These are phyloP conservation scores for Thraustochytrium striatum DNA, from an alignment of 352 stramenopile species.

Conservation along the genomic window DNA sequence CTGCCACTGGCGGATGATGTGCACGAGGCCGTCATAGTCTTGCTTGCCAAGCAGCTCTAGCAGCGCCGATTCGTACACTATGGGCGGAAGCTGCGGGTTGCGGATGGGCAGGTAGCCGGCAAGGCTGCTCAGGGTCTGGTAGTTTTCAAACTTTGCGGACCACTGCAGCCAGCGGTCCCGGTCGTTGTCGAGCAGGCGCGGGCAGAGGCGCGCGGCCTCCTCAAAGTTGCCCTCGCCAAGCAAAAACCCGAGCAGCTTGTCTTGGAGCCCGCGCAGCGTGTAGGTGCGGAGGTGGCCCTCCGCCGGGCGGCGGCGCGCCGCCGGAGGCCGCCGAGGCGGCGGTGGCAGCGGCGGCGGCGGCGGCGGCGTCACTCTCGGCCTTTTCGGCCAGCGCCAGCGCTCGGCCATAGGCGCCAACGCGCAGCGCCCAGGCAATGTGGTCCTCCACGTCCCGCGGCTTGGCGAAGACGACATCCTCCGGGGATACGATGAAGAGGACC, in stretches of 20 bases:
- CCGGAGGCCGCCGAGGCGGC: no score
- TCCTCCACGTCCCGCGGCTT: slow-evolving; percentile 57
- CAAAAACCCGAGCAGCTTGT: slow-evolving; percentile 50
- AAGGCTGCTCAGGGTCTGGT: slow-evolving; percentile 45
- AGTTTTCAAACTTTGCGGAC: slow-evolving; percentile 54
- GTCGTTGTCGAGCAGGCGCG: slow-evolving; percentile 52
- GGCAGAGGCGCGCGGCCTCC: slow-evolving; percentile 52
- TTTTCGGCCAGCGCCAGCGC: slow-evolving; percentile 16
- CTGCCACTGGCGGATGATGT: slow-evolving; percentile 2
- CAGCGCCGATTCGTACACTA: slow-evolving; percentile 25
- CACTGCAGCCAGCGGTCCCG: slow-evolving; percentile 55
- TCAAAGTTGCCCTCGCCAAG: slow-evolving; percentile 48
- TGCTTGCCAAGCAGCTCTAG: slow-evolving; percentile 2
- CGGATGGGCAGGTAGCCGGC: slow-evolving; percentile 54
- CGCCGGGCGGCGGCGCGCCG: no score
- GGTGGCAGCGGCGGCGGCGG: slow-evolving; percentile 39
- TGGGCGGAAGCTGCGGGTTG: slow-evolving; percentile 16
- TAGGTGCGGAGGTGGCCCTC: slow-evolving; percentile 48
- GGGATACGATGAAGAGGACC: slow-evolving; percentile 54
- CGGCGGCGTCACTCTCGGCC: background rate
- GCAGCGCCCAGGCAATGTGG: slow-evolving; percentile 30
- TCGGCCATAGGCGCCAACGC: background rate
- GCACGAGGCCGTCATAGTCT: background rate
- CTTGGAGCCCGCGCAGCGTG: slow-evolving; percentile 46
- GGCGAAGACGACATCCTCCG: slow-evolving; percentile 55